Conservation (phyloP, 371 early-diverging fungal genomes). For the Coemansia sp. region DNA sequence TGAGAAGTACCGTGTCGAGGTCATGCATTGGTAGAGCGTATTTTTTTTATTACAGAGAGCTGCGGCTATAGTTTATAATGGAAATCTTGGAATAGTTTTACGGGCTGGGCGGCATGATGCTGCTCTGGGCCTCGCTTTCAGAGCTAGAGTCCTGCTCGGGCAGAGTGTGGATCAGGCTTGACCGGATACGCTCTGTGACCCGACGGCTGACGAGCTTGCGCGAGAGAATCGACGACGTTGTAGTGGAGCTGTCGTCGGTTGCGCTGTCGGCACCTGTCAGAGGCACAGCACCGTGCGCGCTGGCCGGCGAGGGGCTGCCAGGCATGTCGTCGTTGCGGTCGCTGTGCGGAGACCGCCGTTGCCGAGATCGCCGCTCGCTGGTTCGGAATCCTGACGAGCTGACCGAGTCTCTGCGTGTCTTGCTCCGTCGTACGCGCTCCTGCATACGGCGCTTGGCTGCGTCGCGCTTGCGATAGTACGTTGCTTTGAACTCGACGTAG, state of each 20-base stretch:
- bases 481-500: constrained; percentile 50
- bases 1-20: constrained; percentile 50
- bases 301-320: not conserved
- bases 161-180: constrained; percentile 28
- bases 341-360: constrained; percentile 10
- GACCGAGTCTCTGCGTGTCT: constrained; percentile 20
- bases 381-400: constrained; percentile 22
- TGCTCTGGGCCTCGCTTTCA: constrained; percentile 29
- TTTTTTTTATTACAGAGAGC: no score
- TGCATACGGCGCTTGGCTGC: constrained; percentile 47
- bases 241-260: constrained; percentile 49
- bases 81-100: not conserved
- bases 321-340: not conserved
- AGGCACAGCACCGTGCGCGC: not conserved
- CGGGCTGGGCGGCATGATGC: constrained; percentile 1
- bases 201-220: constrained; percentile 5
- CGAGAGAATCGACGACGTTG: constrained; percentile 29
- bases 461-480: constrained; percentile 52
- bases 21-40: constrained; percentile 44
- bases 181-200: constrained; percentile 16
- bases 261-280: constrained; percentile 39
- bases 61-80: no score
- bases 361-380: constrained; percentile 32
- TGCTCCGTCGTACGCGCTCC: constrained; percentile 35
- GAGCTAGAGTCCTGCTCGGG: constrained; percentile 37